Percentiles rank a stretch among this genome's conserved stretches.
These are phyloP conservation scores for Suillus fuscotomentosus DNA, from an alignment of 768 basidiomycete genomes.

Conservation along the genomic window DNA sequence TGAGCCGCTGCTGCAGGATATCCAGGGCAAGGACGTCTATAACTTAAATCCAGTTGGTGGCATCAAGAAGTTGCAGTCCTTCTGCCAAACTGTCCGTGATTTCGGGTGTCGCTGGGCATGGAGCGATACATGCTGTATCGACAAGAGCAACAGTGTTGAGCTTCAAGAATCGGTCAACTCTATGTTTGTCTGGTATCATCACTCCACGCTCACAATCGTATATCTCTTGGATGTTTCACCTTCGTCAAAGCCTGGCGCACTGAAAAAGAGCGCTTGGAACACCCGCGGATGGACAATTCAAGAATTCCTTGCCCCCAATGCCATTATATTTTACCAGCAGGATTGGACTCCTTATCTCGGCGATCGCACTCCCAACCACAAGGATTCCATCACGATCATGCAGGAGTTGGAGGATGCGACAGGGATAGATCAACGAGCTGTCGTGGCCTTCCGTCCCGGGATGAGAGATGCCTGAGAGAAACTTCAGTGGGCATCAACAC, in stretches of 20 bases:
- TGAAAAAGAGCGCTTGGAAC: neutral
- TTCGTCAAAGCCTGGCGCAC: neutral
- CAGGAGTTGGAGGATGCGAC: neutral
- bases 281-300: neutral
- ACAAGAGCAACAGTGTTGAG: neutral
- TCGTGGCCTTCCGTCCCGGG: neutral
- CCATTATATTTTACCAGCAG: neutral
- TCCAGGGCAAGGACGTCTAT: too few species aligned
- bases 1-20: too few species aligned
- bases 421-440: neutral
- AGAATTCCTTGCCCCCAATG: neutral
- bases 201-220: neutral
- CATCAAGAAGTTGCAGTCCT: neutral
- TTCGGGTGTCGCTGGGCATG: neutral
- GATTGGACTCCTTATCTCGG: neutral
- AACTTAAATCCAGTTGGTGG: neutral
- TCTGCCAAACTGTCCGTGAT: neutral
- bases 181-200: neutral
- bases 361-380: neutral
- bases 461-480: neutral
- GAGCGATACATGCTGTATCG: neutral
- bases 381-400: neutral
- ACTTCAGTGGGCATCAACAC: neutral
- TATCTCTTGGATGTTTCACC: neutral
- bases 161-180: neutral